These are phyloP conservation scores for Coemansia sp. DNA, from an alignment of 192 early-diverging fungal species.

Conservation along the genomic window DNA sequence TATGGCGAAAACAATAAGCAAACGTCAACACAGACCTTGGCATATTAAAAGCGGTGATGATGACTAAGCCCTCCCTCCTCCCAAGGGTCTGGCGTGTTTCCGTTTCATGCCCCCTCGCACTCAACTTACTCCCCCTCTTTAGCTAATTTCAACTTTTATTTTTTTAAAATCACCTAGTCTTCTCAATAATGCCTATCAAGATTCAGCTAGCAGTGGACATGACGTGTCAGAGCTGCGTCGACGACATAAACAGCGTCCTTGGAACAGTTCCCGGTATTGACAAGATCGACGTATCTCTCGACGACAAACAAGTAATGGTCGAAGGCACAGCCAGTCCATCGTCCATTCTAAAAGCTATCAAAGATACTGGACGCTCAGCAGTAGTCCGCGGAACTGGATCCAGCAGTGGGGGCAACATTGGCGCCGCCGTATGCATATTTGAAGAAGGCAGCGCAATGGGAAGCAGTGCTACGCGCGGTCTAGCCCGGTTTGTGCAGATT, in stretches of 20 bases:
- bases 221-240: constrained; percentile 80
- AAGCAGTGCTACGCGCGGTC: constrained; percentile 50
- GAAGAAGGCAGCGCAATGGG: constrained; percentile 58
- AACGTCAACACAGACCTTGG: not conserved
- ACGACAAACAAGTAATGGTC: constrained; percentile 73
- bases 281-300: constrained; percentile 67
- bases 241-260: constrained; percentile 67
- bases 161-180: not conserved
- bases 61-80: not conserved
- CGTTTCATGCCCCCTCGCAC: not conserved
- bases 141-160: not conserved
- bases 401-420: constrained; percentile 60
- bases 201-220: constrained; percentile 87
- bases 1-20: not conserved
- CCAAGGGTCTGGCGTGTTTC: not conserved
- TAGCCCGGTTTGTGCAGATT: constrained; percentile 85
- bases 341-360: constrained; percentile 62
- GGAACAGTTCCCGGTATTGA: constrained; percentile 59
- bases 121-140: no score
- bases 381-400: constrained; percentile 81
- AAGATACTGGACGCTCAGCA: constrained; percentile 71
- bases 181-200: constrained; percentile 41
- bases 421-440: constrained; percentile 92
- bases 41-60: not conserved
- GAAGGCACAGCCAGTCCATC: constrained; percentile 64